Base-by-base conservation (phyloP, 495 filamentous ascomycete genomes). In the Cudoniella acicularis region DNA sequence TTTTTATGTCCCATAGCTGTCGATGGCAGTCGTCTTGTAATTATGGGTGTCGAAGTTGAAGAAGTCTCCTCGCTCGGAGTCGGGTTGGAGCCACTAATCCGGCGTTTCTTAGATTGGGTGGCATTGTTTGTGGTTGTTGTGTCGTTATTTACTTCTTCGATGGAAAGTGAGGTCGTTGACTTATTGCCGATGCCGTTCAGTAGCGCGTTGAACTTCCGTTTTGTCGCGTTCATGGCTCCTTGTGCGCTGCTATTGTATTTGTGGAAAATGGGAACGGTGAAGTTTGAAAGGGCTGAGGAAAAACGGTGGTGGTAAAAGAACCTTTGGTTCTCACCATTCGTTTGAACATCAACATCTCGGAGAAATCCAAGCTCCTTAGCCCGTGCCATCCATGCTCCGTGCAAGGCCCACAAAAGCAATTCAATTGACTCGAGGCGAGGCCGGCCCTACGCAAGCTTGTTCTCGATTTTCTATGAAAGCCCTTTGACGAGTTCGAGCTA, bases 191-290 rank as follows among this genome's bases (percentile, higher is more conserved):
- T 75, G 50, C 77, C 75, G 58, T 79, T 77, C 13, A 83, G 64
- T 16, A 83, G 73, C 58, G 78, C 72, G 64, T 83, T 80, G 70
- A 83, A 83, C 66, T 83, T 83, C 49, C 80, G 70, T 67, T 83
- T 83, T 10, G 75, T 79, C 54, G 75, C 67, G 67, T 82, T 82
- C 79, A 81, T 83, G 55, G 53, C 65, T 24, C 30, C 13, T 42
- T 21, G 16, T 23, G 45, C 50, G 9, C 21, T 10, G n/a, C n/a
- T n/a, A n/a, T n/a, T n/a, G n/a, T n/a, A n/a, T n/a, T n/a, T 23
- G 30, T 3, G 47, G 36, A 30, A 56, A 16, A 36, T 36, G 30
- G 6, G 30, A 36, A 36, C 4, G 30, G 4, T 36, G 30, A 36
- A 36, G 30, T 36, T 4, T 36, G 30, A 36, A 36, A 36, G 13